Evolutionary conservation across 331 rosid species (phyloP).

Genomic region (Ulmus americana): DNA sequence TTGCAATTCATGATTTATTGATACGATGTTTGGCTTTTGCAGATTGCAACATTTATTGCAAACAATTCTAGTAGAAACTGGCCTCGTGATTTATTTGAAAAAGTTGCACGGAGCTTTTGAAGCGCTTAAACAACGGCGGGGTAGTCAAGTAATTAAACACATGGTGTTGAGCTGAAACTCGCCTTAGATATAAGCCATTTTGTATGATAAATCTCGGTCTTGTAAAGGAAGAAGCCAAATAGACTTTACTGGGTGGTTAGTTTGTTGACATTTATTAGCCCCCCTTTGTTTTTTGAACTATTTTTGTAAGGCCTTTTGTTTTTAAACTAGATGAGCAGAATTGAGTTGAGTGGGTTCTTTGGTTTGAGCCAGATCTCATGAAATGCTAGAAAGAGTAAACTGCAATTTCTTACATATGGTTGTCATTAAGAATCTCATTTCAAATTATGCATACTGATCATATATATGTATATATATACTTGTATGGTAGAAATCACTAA

Average conservation of each 20-base stretch:
- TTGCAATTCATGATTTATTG: neutral
- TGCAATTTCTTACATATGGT: too few species aligned
- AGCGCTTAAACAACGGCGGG: neutral
- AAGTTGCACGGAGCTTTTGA: slow-evolving; percentile 84
- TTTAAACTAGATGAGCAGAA: neutral
- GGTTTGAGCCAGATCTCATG: neutral
- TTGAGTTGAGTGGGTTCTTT: neutral
- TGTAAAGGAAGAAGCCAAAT: neutral
- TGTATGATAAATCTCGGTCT: neutral
- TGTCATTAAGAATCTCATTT: too few species aligned
- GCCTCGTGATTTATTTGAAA: slow-evolving; percentile 91
- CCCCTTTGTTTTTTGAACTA: neutral
- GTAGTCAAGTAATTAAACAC: neutral
- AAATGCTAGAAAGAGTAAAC: too few species aligned
- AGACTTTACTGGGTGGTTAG: neutral
- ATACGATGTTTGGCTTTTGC: slow-evolving; percentile 24
- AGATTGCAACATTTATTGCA: slow-evolving; percentile 92
- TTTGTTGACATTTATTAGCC: neutral
- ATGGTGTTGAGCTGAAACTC: neutral
- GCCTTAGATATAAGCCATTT: neutral
- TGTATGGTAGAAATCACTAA: too few species aligned
- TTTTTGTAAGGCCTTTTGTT: neutral
- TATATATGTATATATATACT: too few species aligned
- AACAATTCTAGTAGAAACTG: slow-evolving; percentile 75
- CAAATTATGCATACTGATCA: too few species aligned